Evolutionary conservation across 2,329 filamentous ascomycete species (phyloP).

Genomic region (Fusarium brevicatenulatum): DNA sequence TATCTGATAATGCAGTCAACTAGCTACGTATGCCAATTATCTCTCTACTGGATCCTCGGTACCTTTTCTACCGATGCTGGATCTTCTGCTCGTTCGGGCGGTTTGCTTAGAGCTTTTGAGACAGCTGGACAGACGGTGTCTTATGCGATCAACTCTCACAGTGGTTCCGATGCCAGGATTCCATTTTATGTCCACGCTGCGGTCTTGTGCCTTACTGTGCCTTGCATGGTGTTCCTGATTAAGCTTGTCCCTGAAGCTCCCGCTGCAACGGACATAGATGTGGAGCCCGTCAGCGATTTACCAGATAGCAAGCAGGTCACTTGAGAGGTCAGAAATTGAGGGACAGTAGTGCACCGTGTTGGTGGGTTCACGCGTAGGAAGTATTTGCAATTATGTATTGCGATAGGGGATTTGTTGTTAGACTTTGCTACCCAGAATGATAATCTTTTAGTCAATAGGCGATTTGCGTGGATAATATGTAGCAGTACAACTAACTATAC

Average conservation of each 20-base stretch:
- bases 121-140: background rate
- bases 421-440: background rate
- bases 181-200: background rate
- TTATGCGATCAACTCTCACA: background rate
- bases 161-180: background rate
- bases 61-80: background rate
- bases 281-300: background rate
- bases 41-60: background rate
- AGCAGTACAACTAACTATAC: fast-evolving
- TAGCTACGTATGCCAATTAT: background rate
- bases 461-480: background rate
- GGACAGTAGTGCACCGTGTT: background rate
- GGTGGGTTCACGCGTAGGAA: fast-evolving
- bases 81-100: background rate
- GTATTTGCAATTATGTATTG: fast-evolving
- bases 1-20: background rate
- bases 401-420: background rate
- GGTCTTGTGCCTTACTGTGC: background rate
- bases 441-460: no score
- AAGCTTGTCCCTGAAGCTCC: background rate
- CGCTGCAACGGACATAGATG: background rate
- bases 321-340: background rate
- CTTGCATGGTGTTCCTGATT: background rate
- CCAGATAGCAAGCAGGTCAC: background rate
- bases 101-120: background rate